Evolutionary conservation across 352 stramenopile species (phyloP), one percentile per base, ranked within the genome.

Genomic region (Globisporangium cylindrosporum): DNA sequence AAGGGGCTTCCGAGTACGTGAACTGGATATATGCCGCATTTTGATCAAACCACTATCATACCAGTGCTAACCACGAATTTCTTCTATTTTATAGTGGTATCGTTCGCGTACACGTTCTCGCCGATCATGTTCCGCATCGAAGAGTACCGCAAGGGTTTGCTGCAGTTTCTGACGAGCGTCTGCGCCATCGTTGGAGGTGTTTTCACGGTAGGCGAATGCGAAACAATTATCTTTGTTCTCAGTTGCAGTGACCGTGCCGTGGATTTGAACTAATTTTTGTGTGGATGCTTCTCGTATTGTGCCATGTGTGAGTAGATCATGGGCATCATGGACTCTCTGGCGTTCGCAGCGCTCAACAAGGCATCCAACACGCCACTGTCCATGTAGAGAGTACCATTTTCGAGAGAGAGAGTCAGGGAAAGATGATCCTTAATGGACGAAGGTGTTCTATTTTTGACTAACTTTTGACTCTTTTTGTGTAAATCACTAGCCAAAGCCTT

Each of bases 41-140:
- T 22, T 15, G 29, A 58, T 58, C 8, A 32, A 34, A 57, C 9
- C 18, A 27, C 12, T 24, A 75, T 60, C 75, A 76, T 54, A 73
- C 38, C 38, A 59, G 59, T 55, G 27, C 29, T 51, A 38, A 79
- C 0, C 12, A 59, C 20, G 4, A 54, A 18, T 32, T 25, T 71
- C 10, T 68, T 48, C 25, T 53, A 58, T 60, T 10, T 64, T 18
- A 51, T 63, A 77, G 97, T 98, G 71, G 91, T 99, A 14, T 98
- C 98, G 62, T 98, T 99, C 70, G 90, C 94, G 69, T 99, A 99
- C 85, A 93, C 98, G 67, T 97, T 99, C 58, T 98, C 90, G 46
- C 91, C 98, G 5, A 92, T 99, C 72, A 98, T 91, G 94, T 97
- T 91, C 67, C 97, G 65, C 77, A 98, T 99, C 72, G 94, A 99